Percentiles rank a stretch among this genome's conserved stretches.
phyloP scores from a whole-genome alignment of 2,329 filamentous ascomycete species.

The Thielaviopsis punctulata region DNA sequence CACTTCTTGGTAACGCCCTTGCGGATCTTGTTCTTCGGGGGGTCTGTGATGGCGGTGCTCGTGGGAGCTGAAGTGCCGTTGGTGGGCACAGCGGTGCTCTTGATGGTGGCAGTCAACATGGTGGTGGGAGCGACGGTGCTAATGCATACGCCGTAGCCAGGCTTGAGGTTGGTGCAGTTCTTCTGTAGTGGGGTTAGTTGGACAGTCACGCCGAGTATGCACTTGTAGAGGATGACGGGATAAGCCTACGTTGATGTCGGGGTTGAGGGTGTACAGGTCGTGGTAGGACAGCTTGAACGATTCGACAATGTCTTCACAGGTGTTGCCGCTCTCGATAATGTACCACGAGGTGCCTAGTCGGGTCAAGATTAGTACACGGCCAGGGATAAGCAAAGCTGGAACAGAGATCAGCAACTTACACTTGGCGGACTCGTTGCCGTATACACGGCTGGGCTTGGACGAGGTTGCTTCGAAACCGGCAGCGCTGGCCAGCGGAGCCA shows the following conservation, averaged over 20 bases:
- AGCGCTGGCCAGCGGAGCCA: background rate
- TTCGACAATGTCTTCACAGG: conserved; percentile 5
- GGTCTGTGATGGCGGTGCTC: background rate
- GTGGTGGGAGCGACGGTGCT: background rate
- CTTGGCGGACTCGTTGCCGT: background rate
- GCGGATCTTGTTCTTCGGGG: conserved; percentile 3
- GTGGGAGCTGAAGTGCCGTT: background rate
- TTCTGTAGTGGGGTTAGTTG: background rate
- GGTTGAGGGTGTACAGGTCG: conserved; percentile 3
- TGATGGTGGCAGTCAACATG: background rate
- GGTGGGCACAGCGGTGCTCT: background rate
- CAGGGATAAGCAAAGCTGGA: background rate
- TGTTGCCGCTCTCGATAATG: conserved; percentile 5
- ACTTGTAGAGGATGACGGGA: too few relatives aligned
- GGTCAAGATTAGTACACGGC: background rate
- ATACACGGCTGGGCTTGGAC: background rate
- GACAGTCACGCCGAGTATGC: background rate
- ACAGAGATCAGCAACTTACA: background rate
- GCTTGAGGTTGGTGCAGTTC: conserved; percentile 9
- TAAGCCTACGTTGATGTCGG: conserved; percentile 6
- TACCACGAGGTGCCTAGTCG: conserved; percentile 10
- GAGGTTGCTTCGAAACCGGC: background rate
- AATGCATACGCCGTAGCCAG: conserved; percentile 6
- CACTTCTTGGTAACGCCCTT: background rate
- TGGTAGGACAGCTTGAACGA: conserved; percentile 1